Evolutionary conservation across 148 eudicot genomes (phyloP).

Genomic region (Amaranthus palmeri): DNA sequence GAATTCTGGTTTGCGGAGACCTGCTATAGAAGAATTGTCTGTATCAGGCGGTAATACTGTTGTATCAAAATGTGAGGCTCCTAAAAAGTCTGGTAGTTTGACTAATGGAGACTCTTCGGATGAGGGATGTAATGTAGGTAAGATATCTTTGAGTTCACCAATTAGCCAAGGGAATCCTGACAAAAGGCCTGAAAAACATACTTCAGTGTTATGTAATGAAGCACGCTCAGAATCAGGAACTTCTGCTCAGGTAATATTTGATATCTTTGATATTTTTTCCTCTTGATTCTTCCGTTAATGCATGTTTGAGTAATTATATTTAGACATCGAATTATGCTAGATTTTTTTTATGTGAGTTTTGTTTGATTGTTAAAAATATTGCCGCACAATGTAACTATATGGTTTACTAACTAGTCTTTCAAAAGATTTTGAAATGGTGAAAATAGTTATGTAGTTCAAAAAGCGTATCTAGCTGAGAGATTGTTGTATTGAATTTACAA

Average conservation of each 20-base stretch:
- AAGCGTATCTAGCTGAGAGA: not conserved
- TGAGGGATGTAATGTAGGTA: constrained; percentile 22
- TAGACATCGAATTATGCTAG: not conserved
- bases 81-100: constrained; percentile 27
- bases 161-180: constrained; percentile 28
- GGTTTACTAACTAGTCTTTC: not conserved
- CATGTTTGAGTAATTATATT: not conserved
- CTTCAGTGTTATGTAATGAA: constrained; percentile 26
- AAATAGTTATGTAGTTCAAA: not conserved
- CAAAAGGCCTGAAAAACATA: constrained; percentile 21
- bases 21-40: constrained; percentile 32
- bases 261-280: constrained; percentile 10
- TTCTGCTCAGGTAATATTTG: constrained; percentile 38
- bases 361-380: not conserved
- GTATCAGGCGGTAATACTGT: constrained; percentile 14
- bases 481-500: not conserved
- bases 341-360: not conserved
- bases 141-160: constrained; percentile 13
- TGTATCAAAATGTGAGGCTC: constrained; percentile 23
- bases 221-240: constrained; percentile 14
- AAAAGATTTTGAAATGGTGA: no score
- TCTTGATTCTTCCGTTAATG: not conserved
- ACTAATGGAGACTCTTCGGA: constrained; percentile 36
- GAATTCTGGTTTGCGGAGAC: constrained; percentile 32
- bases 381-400: not conserved